Evolutionary conservation across 2,329 filamentous ascomycete species (phyloP), one percentile per base, ranked within the genome.

Genomic region (Alternaria tenuissima): DNA sequence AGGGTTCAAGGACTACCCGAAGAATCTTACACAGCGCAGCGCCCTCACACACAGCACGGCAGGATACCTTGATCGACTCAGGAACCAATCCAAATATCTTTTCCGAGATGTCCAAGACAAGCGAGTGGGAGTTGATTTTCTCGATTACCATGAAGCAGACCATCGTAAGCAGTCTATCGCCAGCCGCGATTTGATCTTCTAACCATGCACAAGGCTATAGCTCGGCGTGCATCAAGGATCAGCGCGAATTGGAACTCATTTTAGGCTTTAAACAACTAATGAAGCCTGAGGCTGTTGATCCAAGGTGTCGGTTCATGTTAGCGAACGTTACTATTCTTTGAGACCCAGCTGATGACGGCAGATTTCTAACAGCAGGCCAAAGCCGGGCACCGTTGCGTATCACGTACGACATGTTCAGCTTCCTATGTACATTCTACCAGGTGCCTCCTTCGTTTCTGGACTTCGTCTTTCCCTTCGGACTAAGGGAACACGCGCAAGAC

Each of bases 381-480:
- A 62, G 57, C 18, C 65, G 68, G n/a, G 68, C 59, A 0, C 14
- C 59, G 8, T 52, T 73, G 18, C 56, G 43, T 11, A 62, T 73
- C n/a, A 61, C 68, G 1, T 51, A 48, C 14, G 4, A 42, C 0
- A 73, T 73, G 69, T 41, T 71, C 6, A 47, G 28, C 2, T 59
- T 70, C 3, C 38, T 69, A 0, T 64, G 69, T 24, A 64, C 68
- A 0, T 75, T 77, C 53, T 69, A 76, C 57, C 77, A 80, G 69
- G 70, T 80, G 0, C 71, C 73, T 60, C 69, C 76, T 1, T 55
- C 61, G 0, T 80, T 79, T 57, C 54, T 81, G 1, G 77, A 80
- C 44, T 80, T 80, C 43, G n/a, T 80, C 0, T 77, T 79, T 36
- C 70, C 76, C 3, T 80, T 80, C 54, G 78, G 78, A 0, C 57